Evolutionary conservation across 2,329 filamentous ascomycete species (phyloP), one percentile per base, ranked within the genome.

Genomic region (Chrysoporthe cubensis): DNA sequence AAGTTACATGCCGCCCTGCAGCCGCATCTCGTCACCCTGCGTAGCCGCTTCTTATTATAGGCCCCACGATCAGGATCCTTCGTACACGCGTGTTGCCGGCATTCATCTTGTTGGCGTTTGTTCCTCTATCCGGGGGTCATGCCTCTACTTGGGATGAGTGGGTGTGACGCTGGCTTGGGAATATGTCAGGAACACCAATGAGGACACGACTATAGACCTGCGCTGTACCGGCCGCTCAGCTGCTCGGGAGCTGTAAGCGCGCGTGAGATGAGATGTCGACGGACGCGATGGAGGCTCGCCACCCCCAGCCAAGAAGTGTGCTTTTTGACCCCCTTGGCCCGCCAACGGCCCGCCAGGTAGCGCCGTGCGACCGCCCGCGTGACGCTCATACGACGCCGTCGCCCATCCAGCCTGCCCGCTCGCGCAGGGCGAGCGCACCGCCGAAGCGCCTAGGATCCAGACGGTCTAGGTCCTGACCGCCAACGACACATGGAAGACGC

Each of bases 11-110:
- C 63, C 62, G 56, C 13, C 32, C 52, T 68, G 70, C 69, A 71
- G 67, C 66, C 70, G 69, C 70, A 68, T 67, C 70, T 65, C 63
- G 63, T 65, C 56, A 65, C 63, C 42, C 32, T 60, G 63, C 63
- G 54, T 65, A 65, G 56, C 43, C 56, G 66, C 62, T 63, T 69
- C 62, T 70, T 69, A 62, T 68, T 69, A 65, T 70, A 67, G 69
- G 26, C 26, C 26, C 26, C 61, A 57, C 54, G 61, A 16, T 43
- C n/a, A 16, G 42, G 34, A 32, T 40, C 37, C 37, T 40, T 40
- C 9, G 4, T 40, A 9, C 37, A 9, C 37, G 37, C 37, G 5
- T 40, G 37, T 37, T 57, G 26, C 59, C 59, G 59, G 59, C 26
- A 61, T 14, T 48, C 26, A 9, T 18, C 26, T 52, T 16, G 26